A percentile compares a stretch with the other conserved stretches of the same genome.
phyloP scores from a whole-genome alignment of 192 early-diverging fungal genomes.

The Backusella macrospora region DNA sequence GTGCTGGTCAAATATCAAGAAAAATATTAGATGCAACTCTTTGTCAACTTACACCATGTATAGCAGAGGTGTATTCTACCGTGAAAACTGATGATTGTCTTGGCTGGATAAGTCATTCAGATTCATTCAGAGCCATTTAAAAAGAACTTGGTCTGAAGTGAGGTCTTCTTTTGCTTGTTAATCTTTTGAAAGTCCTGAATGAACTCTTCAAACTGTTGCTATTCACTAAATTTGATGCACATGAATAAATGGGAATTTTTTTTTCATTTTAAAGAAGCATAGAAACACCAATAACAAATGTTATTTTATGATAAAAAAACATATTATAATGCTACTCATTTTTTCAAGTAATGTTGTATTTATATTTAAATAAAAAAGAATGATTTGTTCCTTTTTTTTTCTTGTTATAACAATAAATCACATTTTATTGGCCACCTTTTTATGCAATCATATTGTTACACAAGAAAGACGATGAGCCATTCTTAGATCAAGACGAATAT shows the following conservation, averaged over 20 bases:
- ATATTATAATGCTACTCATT: not conserved
- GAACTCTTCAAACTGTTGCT: not conserved
- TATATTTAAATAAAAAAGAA: not conserved
- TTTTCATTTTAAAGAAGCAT: not conserved
- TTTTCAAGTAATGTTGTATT: not conserved
- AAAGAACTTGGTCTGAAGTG: no score
- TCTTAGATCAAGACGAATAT: not conserved
- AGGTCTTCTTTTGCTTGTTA: not conserved
- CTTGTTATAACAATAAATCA: not conserved
- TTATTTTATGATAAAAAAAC: not conserved
- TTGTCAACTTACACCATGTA: no score
- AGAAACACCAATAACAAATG: not conserved
- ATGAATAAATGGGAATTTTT: not conserved
- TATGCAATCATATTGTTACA: not conserved
- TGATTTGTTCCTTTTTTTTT: not conserved
- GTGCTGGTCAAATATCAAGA: no score
- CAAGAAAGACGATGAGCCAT: not conserved
- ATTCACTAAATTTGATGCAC: conserved; percentile 6
- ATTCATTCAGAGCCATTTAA: no score
- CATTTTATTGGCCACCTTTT: conserved; percentile 1
- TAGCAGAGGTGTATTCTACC: no score
- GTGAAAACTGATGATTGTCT: no score
- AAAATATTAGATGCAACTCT: no score
- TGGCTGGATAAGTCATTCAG: no score
- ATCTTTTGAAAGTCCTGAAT: conserved; percentile 10